Percentiles rank a stretch among this genome's conserved stretches.
Evolutionary conservation across 2,329 filamentous ascomycete genomes (phyloP).

Genomic region (Trichoderma brevicompactum): DNA sequence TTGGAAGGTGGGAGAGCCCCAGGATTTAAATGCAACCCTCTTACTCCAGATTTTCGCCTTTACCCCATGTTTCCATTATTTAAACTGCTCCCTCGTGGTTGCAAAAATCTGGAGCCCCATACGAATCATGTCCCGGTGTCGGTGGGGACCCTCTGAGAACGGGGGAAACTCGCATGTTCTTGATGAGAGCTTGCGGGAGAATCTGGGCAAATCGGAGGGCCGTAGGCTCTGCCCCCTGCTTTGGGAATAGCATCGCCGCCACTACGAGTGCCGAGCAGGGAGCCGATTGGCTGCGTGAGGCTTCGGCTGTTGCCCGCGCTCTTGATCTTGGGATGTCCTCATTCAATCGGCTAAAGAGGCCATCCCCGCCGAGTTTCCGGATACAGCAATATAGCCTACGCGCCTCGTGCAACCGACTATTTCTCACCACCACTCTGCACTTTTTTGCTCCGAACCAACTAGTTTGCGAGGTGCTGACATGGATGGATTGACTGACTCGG

Average conservation of each 20-base stretch:
- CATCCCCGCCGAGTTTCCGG: not conserved
- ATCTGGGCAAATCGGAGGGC: slow-evolving; percentile 12
- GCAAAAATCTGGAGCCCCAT: slow-evolving; percentile 21
- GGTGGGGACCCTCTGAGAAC: slow-evolving; percentile 8
- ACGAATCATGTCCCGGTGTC: slow-evolving; percentile 21
- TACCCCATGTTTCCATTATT: slow-evolving; percentile 29
- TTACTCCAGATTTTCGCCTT: slow-evolving; percentile 13
- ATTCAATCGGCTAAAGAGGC: slow-evolving; percentile 8
- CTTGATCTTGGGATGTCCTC: not conserved
- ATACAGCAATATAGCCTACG: slow-evolving; percentile 21
- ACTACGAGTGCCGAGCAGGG: slow-evolving; percentile 1
- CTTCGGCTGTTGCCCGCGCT: slow-evolving; percentile 19
- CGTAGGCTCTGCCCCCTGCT: slow-evolving; percentile 30
- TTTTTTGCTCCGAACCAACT: too few species aligned
- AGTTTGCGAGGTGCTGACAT: not conserved
- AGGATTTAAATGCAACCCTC: slow-evolving; percentile 27
- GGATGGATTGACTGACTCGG: slow-evolving; percentile 20
- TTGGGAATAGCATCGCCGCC: slow-evolving; percentile 19
- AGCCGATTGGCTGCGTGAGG: slow-evolving; percentile 15
- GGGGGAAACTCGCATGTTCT: slow-evolving; percentile 2
- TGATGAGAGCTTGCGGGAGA: not conserved
- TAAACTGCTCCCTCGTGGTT: slow-evolving; percentile 21
- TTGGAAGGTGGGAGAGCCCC: slow-evolving; percentile 13
- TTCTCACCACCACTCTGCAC: not conserved
- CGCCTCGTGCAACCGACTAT: not conserved